Conservation (phyloP, 2,329 filamentous ascomycete genomes). For the Ophioceras dolichostomum region DNA sequence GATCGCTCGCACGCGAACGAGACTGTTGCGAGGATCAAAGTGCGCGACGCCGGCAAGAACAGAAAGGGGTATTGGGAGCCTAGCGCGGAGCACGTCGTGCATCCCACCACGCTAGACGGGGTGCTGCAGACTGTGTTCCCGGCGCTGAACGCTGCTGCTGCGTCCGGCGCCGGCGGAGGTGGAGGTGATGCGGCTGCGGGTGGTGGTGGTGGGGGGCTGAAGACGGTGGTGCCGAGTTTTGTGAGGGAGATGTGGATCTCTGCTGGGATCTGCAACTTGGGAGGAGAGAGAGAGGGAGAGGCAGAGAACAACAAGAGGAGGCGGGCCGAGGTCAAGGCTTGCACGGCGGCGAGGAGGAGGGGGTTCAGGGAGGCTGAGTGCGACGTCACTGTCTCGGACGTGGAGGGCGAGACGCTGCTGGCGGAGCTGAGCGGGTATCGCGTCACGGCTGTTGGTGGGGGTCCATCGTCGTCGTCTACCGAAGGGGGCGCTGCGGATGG, state of each 20-base stretch:
- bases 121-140: conserved; percentile 10
- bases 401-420: neutral
- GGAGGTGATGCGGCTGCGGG: neutral
- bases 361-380: neutral
- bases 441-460: neutral
- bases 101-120: conserved; percentile 21
- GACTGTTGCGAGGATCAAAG: neutral
- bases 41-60: neutral
- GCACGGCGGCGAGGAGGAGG: neutral
- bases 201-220: neutral
- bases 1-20: neutral
- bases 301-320: too few relatives aligned
- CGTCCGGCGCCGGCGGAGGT: neutral
- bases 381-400: neutral
- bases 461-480: too few relatives aligned
- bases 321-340: neutral
- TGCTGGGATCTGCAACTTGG: neutral
- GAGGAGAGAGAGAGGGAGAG: too few relatives aligned
- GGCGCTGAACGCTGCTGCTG: too few relatives aligned
- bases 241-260: neutral
- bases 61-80: neutral
- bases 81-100: conserved; percentile 14
- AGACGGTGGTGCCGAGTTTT: neutral
- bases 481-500: neutral
- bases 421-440: neutral